Evolutionary conservation across 805 yeast species (phyloP).

Genomic region (Teunomyces atbi): DNA sequence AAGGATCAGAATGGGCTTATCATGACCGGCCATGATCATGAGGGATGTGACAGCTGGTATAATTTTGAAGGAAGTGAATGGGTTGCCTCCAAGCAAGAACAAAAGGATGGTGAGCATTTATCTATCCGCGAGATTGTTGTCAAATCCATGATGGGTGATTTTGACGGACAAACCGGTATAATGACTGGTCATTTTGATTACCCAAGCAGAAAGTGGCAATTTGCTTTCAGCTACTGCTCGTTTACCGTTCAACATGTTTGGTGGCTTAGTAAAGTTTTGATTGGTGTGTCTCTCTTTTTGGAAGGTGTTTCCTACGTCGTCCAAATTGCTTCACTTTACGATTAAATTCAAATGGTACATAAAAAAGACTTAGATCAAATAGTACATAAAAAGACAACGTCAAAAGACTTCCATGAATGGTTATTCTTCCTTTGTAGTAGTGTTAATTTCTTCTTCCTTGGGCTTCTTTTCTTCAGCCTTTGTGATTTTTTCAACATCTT

Average conservation of each 20-base stretch:
- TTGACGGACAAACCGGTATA: constrained; percentile 83
- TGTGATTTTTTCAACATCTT: not conserved
- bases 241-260: constrained; percentile 88
- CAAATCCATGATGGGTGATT: constrained; percentile 95
- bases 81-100: constrained; percentile 52
- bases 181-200: constrained; percentile 67
- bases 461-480: constrained; percentile 6
- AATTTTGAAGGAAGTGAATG: constrained; percentile 48
- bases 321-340: not conserved
- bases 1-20: constrained; percentile 69
- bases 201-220: constrained; percentile 51
- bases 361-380: not conserved
- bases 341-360: not conserved
- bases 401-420: too few relatives aligned
- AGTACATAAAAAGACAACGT: too few relatives aligned
- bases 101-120: constrained; percentile 20
- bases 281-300: constrained; percentile 28
- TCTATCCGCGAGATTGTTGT: constrained; percentile 78
- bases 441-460: constrained; percentile 4
- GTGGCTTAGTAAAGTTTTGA: constrained; percentile 78
- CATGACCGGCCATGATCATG: constrained; percentile 94
- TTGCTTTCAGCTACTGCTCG: constrained; percentile 71
- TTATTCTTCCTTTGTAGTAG: constrained; percentile 4
- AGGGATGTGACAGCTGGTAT: constrained; percentile 80
- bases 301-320: not conserved